Evolutionary conservation across 495 filamentous ascomycete species (phyloP), one percentile per base, ranked within the genome.

Genomic region (Penicillium cinerascens): DNA sequence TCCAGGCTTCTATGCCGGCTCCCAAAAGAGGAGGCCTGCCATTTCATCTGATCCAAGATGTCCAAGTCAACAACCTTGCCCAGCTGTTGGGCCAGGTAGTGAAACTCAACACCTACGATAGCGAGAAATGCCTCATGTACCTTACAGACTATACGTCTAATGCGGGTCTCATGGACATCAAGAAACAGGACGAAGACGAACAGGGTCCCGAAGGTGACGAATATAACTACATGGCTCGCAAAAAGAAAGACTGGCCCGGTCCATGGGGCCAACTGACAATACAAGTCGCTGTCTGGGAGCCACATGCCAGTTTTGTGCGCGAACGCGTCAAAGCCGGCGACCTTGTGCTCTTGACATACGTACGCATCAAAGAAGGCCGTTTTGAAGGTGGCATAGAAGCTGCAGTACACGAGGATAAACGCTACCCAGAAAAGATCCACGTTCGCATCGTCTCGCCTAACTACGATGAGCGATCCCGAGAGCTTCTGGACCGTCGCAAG

Each of bases 81-180:
- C 84, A 96, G 66, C 55, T 95, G 6, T 66, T 91, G 16, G 90
- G 83, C n/a, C 79, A 92, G 62, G 83, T 96, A 3, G 76, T 90
- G 40, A 88, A 82, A 55, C 76, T 82, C 0, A 85, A 81, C 42
- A 77, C 70, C 29, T 70, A 67, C 42, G 64, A 68, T 26, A 67
- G 64, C 23, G 73, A 75, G 16, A 79, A 66, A 47, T 64, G 79
- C 17, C 82, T 86, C 1, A 39, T 98, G 0, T 91, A 92, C 66
- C 64, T 96, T 16, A 91, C 89, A 0, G 93, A 98, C 65, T 98
- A 95, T 67, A 95, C 92, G 8, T 63, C 77, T 21, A 87, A 95
- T 52, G 57, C 67, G 0, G 49, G 58, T 26, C 80, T 97, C 18
- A 82, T 76, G 40, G 68, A 83, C 27, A 82, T 85, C 36, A 49